Evolutionary conservation across 148 eudicot species (phyloP).

Genomic region (Spergularia bocconei): DNA sequence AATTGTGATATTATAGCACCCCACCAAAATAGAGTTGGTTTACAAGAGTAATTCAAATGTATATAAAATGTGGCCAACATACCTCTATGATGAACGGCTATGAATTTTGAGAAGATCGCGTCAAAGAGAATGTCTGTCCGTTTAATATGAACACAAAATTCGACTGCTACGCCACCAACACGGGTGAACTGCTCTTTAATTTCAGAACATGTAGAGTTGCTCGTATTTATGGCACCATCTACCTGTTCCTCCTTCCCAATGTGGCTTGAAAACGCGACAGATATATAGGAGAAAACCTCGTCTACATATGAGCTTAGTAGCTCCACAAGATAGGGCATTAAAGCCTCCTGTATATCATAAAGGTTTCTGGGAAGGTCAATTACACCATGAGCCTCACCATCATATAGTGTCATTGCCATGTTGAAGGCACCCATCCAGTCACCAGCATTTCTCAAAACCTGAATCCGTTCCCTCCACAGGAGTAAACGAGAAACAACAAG

Average conservation of each 20-base stretch:
- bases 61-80: slow-evolving; percentile 6
- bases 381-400: slow-evolving; percentile 88
- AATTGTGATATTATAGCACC: not conserved
- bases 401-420: slow-evolving; percentile 90
- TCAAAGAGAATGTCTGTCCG: slow-evolving; percentile 87
- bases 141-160: slow-evolving; percentile 83
- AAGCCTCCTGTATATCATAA: slow-evolving; percentile 56
- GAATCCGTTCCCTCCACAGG: slow-evolving; percentile 87
- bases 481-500: slow-evolving; percentile 81
- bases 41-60: too few relatives aligned
- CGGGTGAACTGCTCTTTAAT: slow-evolving; percentile 83
- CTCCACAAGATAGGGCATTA: slow-evolving; percentile 80
- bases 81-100: slow-evolving; percentile 76
- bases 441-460: slow-evolving; percentile 83
- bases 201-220: slow-evolving; percentile 40
- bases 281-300: slow-evolving; percentile 91
- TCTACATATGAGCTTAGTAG: slow-evolving; percentile 79
- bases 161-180: slow-evolving; percentile 98
- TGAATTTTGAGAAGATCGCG: slow-evolving; percentile 69
- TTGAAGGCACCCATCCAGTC: slow-evolving; percentile 98
- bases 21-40: not conserved
- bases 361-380: slow-evolving; percentile 78
- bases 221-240: slow-evolving; percentile 31
- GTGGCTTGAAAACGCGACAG: slow-evolving; percentile 80
- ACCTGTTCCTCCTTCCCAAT: slow-evolving; percentile 46